Percentiles rank a stretch among this genome's conserved stretches.
Conservation (phyloP, 805 yeast species). For the Ogataea nitratoaversa region DNA sequence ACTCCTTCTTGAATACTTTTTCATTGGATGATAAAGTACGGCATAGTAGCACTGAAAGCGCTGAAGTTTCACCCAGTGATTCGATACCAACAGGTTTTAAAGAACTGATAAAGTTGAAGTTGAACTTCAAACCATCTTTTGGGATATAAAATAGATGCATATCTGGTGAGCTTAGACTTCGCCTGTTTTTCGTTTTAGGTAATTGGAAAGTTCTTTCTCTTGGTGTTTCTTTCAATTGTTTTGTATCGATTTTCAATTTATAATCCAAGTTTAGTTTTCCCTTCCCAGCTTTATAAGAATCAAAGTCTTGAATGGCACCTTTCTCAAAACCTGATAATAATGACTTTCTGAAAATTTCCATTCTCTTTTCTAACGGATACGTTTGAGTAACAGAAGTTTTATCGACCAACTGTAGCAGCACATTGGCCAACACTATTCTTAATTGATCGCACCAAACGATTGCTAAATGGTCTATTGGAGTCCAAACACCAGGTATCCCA, state of each 20-base stretch:
- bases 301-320: slow-evolving; percentile 28
- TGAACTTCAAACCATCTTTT: slow-evolving; percentile 24
- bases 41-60: slow-evolving; percentile 31
- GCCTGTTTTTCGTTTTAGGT: slow-evolving; percentile 19
- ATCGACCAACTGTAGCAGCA: slow-evolving; percentile 60
- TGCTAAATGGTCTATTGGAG: slow-evolving; percentile 91
- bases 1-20: slow-evolving; percentile 16
- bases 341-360: slow-evolving; percentile 47
- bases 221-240: slow-evolving; percentile 29
- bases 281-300: slow-evolving; percentile 17
- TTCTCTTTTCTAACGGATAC: slow-evolving; percentile 47
- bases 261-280: slow-evolving; percentile 15
- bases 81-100: slow-evolving; percentile 25
- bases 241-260: slow-evolving; percentile 29
- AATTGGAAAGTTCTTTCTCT: slow-evolving; percentile 27
- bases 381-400: slow-evolving; percentile 44
- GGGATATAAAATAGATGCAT: slow-evolving; percentile 33
- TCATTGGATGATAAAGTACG: slow-evolving; percentile 19
- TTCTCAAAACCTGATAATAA: slow-evolving; percentile 57
- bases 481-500: slow-evolving; percentile 89
- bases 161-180: slow-evolving; percentile 23
- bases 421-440: slow-evolving; percentile 55
- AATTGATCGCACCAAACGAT: slow-evolving; percentile 95
- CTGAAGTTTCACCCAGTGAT: slow-evolving; percentile 13
- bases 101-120: slow-evolving; percentile 30